Conservation (phyloP, 176 grass and related monocot genomes). For the Ensete ventricosum region DNA sequence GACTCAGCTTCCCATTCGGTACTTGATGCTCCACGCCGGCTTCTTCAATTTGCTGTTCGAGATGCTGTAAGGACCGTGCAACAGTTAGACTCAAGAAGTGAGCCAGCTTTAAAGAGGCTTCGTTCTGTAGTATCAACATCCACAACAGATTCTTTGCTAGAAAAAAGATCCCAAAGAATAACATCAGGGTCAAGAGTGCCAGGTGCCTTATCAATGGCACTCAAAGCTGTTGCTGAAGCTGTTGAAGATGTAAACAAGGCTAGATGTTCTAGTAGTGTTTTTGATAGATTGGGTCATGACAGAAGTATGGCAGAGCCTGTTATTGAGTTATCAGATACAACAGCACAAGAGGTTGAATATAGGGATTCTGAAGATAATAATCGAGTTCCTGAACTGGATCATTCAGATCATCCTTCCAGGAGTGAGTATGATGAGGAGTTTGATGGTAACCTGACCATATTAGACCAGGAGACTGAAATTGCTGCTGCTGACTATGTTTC, state of each 20-base stretch:
- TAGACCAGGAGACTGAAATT: conserved; percentile 34
- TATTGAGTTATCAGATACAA: conserved; percentile 25
- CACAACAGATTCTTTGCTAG: conserved; percentile 31
- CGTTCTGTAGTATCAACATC: conserved; percentile 64
- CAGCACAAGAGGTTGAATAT: conserved; percentile 26
- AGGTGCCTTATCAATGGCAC: conserved; percentile 53
- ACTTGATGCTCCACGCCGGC: conserved; percentile 60
- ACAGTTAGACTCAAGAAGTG: conserved; percentile 31
- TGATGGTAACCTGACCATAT: conserved; percentile 32
- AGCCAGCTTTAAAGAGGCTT: conserved; percentile 60
- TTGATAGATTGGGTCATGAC: conserved; percentile 66
- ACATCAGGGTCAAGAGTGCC: conserved; percentile 37
- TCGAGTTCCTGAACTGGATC: conserved; percentile 18
- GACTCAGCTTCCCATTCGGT: conserved; percentile 29
- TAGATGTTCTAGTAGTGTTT: conserved; percentile 71
- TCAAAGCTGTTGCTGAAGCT: conserved; percentile 68
- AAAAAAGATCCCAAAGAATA: conserved; percentile 50
- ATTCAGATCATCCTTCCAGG: conserved; percentile 33
- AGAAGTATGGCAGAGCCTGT: conserved; percentile 3
- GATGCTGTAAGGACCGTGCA: conserved; percentile 87
- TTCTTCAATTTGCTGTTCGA: conserved; percentile 86
- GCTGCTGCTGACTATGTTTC: conserved; percentile 37
- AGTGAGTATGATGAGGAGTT: conserved; percentile 35
- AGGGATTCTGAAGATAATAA: conserved; percentile 35
- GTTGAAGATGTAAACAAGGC: conserved; percentile 56